Base-by-base conservation (phyloP, 768 basidiomycete species). In the Myochromella boudieri region DNA sequence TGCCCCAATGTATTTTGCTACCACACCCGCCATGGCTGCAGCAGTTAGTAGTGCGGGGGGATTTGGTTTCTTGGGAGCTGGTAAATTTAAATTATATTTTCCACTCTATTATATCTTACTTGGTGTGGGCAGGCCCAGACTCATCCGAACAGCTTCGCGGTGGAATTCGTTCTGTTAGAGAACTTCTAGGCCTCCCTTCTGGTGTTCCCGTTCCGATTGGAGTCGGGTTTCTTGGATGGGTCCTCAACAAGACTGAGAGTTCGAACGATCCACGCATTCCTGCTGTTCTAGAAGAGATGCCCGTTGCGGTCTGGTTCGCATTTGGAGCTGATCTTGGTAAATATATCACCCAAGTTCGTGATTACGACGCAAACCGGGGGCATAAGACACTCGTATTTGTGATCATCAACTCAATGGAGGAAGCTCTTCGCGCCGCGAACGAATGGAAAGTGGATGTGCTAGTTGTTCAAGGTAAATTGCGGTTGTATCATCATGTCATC, bases 281-380 rank as follows among this genome's bases (percentile, higher is more conserved):
- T 7, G 60, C 64, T 12, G 68, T 75, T 17, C 69, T 84, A 28
- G 75, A 71, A 36, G 65, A 71, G 45, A 60, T 64, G 2, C 76
- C 82, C 3, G 64, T 61, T 1, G 77, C 79, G 0, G 61, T 87
- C 34, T 87, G 83, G 82, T 68, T 87, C 28, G 74, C 81, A 0
- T 85, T 85, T 52, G 82, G 84, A 1, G 54, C 58, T 3, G 63
- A 79, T 54, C 59, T 82, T 7, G 64, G 67, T 10, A 62, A 70
- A 37, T 86, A 85, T 71, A 67, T 84, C 33, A 50, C 67, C 11
- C 68, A 74, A 45, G 68, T 84, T 31, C 77, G 75, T 32, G 61
- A 60, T 15, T 62, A 63, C 43, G 62, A 69, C 42, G 52, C 44
- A 0, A 64, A 68, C 21, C 69, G 80, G 34, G 56, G 60, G 1